Evolutionary conservation across 208 protist species (phyloP).

Genomic region (Trypanosomatidae sp.): DNA sequence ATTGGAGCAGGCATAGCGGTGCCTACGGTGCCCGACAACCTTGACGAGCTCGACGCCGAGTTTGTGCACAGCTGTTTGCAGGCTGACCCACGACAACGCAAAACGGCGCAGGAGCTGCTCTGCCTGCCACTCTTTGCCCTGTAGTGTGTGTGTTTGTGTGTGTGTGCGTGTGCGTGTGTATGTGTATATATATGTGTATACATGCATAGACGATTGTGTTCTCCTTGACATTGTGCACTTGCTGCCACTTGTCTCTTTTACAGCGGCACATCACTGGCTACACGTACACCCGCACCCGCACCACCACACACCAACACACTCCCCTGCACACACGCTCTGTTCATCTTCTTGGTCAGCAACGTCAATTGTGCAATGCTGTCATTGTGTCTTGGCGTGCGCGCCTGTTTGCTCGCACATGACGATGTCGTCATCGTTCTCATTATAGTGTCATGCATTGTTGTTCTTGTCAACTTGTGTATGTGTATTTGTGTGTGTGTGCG

Average conservation of each 20-base stretch:
- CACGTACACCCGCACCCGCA: too few relatives aligned
- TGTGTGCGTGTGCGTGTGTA: neutral
- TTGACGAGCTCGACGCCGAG: constrained; percentile 45
- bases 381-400: neutral
- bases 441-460: too few relatives aligned
- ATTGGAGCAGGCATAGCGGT: constrained; percentile 49
- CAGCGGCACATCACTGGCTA: neutral
- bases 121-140: constrained; percentile 61
- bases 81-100: constrained; percentile 27
- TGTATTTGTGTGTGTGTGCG: too few relatives aligned
- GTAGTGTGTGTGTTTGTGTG: constrained; percentile 4
- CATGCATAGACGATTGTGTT: neutral
- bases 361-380: neutral
- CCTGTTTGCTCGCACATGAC: neutral
- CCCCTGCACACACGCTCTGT: too few relatives aligned
- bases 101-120: constrained; percentile 35
- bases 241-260: neutral
- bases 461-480: neutral
- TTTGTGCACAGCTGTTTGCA: constrained; percentile 60
- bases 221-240: neutral
- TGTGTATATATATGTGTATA: constrained; percentile 3
- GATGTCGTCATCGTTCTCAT: too few relatives aligned
- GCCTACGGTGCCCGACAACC: constrained; percentile 35
- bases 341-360: too few relatives aligned
- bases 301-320: too few relatives aligned